Conservation (phyloP, 306 rosid species). For the Psophocarpus tetragonolobus region DNA sequence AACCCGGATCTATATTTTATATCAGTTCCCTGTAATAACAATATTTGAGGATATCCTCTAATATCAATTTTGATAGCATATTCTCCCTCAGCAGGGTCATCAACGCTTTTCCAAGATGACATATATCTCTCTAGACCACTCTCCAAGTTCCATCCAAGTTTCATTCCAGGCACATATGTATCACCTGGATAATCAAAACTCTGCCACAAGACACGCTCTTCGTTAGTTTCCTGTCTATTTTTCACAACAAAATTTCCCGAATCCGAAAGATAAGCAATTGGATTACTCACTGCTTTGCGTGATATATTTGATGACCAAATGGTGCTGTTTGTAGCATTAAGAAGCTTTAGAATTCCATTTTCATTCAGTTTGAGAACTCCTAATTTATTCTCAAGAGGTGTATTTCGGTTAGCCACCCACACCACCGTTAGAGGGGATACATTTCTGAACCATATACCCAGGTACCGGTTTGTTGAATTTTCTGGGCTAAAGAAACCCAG, state of each 20-base stretch:
- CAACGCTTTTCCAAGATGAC: constrained; percentile 28
- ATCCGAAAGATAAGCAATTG: constrained; percentile 6
- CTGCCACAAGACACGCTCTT: constrained; percentile 2
- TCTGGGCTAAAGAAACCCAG: no score
- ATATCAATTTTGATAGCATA: not conserved
- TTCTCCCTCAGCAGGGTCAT: constrained; percentile 27
- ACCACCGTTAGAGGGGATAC: not conserved
- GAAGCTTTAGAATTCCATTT: constrained; percentile 10
- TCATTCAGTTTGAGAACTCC: constrained; percentile 4
- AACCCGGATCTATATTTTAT: not conserved
- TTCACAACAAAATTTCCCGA: constrained; percentile 26
- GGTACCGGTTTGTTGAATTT: no score
- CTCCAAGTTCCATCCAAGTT: constrained; percentile 14
- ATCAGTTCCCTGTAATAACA: not conserved
- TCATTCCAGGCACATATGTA: not conserved
- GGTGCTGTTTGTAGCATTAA: not conserved
- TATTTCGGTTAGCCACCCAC: constrained; percentile 35
- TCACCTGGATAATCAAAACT: constrained; percentile 27
- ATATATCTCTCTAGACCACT: not conserved
- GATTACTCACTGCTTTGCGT: not conserved
- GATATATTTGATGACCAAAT: constrained; percentile 28
- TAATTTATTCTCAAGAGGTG: not conserved
- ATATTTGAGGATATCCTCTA: not conserved
- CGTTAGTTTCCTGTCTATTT: not conserved
- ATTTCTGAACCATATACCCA: constrained; percentile 31